Evolutionary conservation across 495 filamentous ascomycete species (phyloP), one percentile per base, ranked within the genome.

Genomic region (Penicillium verhagenii): DNA sequence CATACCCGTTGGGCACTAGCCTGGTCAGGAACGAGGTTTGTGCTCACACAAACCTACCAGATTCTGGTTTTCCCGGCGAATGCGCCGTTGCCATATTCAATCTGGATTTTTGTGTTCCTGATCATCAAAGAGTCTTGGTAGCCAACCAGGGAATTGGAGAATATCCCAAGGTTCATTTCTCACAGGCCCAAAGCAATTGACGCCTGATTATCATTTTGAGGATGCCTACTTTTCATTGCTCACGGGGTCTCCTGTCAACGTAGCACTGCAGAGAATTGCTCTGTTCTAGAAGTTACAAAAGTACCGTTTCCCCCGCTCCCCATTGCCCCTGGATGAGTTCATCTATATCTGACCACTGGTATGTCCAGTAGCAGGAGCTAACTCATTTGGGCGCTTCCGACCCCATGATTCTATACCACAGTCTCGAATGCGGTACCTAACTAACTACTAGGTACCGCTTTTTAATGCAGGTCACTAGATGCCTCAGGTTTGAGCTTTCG

Each of bases 1-100:
- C 60, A 64, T 55, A 47, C 46, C 37, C 47, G 53, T 64, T 59
- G 57, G 63, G 63, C 63, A 64, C 52, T 54, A 57, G 54, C 47
- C 28, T 24, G 25, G 51, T 21, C 51, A 58, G 42, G 59, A 48
- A 58, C 37, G 31, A 58, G 43, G 35, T 29, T 53, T 40, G 28
- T 38, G 19, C 20, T 38, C 20, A 38, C 19, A 8, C 13, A 4
- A 5, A 16, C 16, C 19, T 29, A 19, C 31, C 39, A 2, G 11
- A 33, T 14, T 24, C 11, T 10, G 42, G n/a, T n/a, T 45, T 45
- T 23, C 26, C 25, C 42, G 26, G 10, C 7, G 3, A 35, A 16
- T 35, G 33, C 33, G 16, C 14, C 11, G 9, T n/a, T 39, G 37
- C n/a, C 40, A 43, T 6, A 43, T 43, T 19, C 40, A 39, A 14